Evolutionary conservation across 257 asterid genomes (phyloP), one percentile per base, ranked within the genome.

Genomic region (Solanum boliviense): DNA sequence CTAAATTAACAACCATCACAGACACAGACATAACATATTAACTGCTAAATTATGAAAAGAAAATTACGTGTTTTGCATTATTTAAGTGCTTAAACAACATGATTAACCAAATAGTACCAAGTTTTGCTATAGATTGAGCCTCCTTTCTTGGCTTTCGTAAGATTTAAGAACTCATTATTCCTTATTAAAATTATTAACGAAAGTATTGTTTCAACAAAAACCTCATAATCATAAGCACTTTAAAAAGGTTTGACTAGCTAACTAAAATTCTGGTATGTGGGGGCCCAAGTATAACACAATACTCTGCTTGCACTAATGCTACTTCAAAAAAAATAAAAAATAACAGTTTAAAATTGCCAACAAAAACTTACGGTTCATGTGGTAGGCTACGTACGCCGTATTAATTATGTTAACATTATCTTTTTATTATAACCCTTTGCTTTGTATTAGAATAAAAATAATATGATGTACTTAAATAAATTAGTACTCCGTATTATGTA

Each of bases 171-270:
- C 10, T 2, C 27, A 27, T 8, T 46, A 4, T 81, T 27, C 85
- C 21, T 25, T 27, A 46, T 25, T 8, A 44, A 44, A n/a, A 16
- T 27, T 27, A 44, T 25, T 41, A 46, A 81, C 38, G 67, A 46
- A 81, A 46, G 41, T 9, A 29, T 16, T 81, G 29, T 81, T 29
- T 85, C 56, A 87, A 86, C 89, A 90, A 78, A 86, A 86, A 16
- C 35, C 15, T 38, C 68, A 41, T 25, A 18, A 44, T 12, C 16
- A 74, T 20, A 86, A 86, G 56, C 56, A 83, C 9, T 79, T 84
- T 72, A 84, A 60, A 84, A 73, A 27, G 39, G 68, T 46, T 29
- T 46, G 68, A 44, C 39, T 27, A 25, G 25, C 85, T 46, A 79
- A 44, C 85, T 13, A 29, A 27, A 46, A 27, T 46, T 79, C 38